Conservation (phyloP, 1,139 yeast genomes). For the Hyphopichia khmerensis region DNA sequence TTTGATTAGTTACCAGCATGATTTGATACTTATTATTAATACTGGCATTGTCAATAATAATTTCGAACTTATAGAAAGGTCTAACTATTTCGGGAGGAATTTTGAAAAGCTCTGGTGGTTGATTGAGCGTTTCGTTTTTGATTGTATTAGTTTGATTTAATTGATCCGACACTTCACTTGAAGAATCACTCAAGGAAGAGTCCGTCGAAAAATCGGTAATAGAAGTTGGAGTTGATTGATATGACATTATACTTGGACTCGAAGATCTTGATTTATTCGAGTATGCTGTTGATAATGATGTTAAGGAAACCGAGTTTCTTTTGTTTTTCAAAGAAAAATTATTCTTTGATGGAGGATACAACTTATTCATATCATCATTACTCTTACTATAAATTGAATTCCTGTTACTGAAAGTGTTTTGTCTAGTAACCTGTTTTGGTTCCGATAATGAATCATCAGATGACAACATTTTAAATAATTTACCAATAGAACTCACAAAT, state of each 20-base stretch:
- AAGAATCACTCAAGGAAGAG: constrained; percentile 26
- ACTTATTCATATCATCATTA: constrained; percentile 2
- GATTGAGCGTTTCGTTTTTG: constrained; percentile 12
- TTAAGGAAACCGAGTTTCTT: constrained; percentile 36
- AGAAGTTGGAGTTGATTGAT: constrained; percentile 40
- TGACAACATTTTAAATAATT: constrained; percentile 35
- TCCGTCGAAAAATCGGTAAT: constrained; percentile 34
- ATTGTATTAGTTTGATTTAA: background rate
- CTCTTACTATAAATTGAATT: constrained; percentile 1
- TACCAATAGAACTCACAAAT: constrained; percentile 37
- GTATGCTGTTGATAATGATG: constrained; percentile 39
- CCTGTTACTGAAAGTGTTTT: background rate
- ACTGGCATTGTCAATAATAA: constrained; percentile 44
- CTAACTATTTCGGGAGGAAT: constrained; percentile 48
- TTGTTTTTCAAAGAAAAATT: constrained; percentile 10
- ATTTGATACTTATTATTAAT: constrained; percentile 31
- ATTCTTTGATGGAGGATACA: constrained; percentile 2
- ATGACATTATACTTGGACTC: constrained; percentile 46
- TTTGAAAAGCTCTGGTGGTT: constrained; percentile 47
- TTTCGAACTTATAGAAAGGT: constrained; percentile 49
- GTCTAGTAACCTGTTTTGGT: background rate
- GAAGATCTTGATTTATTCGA: constrained; percentile 40
- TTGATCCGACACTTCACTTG: constrained; percentile 2
- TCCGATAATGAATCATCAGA: constrained; percentile 21
- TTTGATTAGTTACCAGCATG: constrained; percentile 8